A percentile compares a stretch with the other conserved stretches of the same genome.
Evolutionary conservation across 352 stramenopile genomes (phyloP).

Genomic region (Globisporangium paddicum): DNA sequence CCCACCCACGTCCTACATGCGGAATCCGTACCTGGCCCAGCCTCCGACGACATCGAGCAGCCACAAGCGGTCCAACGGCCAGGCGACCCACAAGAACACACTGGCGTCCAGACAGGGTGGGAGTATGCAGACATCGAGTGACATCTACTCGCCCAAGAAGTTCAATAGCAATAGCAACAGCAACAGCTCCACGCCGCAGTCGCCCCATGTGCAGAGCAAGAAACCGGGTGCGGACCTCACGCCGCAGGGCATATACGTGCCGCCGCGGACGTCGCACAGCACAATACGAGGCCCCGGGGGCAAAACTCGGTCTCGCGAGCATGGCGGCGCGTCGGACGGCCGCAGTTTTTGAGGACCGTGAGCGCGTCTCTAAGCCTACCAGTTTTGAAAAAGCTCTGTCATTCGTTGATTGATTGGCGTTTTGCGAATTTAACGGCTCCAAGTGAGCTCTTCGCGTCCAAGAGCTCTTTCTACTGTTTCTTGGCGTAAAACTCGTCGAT

Average conservation of each 20-base stretch:
- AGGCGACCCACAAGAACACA: slow-evolving; percentile 9
- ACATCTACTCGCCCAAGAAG: slow-evolving; percentile 55
- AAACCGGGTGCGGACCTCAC: slow-evolving; percentile 9
- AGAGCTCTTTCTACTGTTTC: slow-evolving; percentile 27
- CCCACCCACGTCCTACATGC: slow-evolving; percentile 43
- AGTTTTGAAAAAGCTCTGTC: neutral
- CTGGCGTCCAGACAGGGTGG: neutral
- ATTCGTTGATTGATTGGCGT: neutral
- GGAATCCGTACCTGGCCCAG: slow-evolving; percentile 29
- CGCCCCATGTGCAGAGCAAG: slow-evolving; percentile 2
- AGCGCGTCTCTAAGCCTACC: neutral
- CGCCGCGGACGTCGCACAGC: slow-evolving; percentile 37
- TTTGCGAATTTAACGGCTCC: neutral
- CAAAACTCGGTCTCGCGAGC: neutral
- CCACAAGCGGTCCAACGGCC: slow-evolving; percentile 19
- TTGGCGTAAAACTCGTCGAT: slow-evolving; percentile 26
- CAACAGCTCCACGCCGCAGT: neutral
- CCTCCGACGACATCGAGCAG: slow-evolving; percentile 8
- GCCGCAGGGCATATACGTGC: slow-evolving; percentile 27
- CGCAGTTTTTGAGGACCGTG: slow-evolving; percentile 8
- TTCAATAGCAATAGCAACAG: slow-evolving; percentile 16
- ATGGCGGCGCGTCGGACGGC: neutral
- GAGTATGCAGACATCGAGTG: slow-evolving; percentile 31
- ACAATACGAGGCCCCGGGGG: slow-evolving; percentile 19
- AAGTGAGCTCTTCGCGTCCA: slow-evolving; percentile 24